phyloP scores from a whole-genome alignment of 371 early-diverging fungal genomes.

The Circinella umbellata region DNA sequence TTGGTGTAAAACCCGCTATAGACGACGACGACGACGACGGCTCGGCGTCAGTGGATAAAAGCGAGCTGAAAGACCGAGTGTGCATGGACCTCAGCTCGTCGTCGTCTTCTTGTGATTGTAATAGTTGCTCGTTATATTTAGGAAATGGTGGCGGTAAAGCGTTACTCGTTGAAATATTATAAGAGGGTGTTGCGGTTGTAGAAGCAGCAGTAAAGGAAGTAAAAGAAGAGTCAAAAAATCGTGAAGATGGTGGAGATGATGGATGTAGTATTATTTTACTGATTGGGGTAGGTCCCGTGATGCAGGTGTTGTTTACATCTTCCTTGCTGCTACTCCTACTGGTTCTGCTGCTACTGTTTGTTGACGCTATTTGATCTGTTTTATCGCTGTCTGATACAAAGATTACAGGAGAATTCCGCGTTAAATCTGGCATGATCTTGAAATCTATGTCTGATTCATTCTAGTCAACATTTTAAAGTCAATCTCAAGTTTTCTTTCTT shows the following conservation, averaged over 20 bases:
- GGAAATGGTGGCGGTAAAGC: conserved; percentile 12
- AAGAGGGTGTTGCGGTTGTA: not conserved
- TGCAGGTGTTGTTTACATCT: conserved; percentile 6
- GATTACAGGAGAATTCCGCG: conserved; percentile 7
- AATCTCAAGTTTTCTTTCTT: not conserved
- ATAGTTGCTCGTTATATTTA: not conserved
- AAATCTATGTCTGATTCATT: not conserved
- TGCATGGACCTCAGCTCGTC: conserved; percentile 11
- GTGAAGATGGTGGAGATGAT: not conserved
- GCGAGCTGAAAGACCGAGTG: conserved; percentile 16
- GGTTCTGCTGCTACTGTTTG: conserved; percentile 7
- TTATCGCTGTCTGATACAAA: conserved; percentile 13
- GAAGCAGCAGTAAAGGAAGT: not conserved
- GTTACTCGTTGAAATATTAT: not conserved
- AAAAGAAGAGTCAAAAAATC: conserved; percentile 4
- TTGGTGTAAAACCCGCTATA: not conserved
- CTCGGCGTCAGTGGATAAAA: conserved; percentile 9
- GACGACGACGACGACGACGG: conserved; percentile 8
- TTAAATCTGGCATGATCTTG: conserved; percentile 1
- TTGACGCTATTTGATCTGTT: conserved; percentile 6
- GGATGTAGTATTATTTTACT: not conserved
- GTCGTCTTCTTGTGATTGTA: not conserved
- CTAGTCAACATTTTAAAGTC: not conserved
- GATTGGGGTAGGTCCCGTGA: conserved; percentile 1
- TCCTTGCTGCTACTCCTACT: conserved; percentile 1